Evolutionary conservation across 202 grass and related monocot genomes (phyloP), one percentile per base, ranked within the genome.

Genomic region (Hordeum pubiflorum): DNA sequence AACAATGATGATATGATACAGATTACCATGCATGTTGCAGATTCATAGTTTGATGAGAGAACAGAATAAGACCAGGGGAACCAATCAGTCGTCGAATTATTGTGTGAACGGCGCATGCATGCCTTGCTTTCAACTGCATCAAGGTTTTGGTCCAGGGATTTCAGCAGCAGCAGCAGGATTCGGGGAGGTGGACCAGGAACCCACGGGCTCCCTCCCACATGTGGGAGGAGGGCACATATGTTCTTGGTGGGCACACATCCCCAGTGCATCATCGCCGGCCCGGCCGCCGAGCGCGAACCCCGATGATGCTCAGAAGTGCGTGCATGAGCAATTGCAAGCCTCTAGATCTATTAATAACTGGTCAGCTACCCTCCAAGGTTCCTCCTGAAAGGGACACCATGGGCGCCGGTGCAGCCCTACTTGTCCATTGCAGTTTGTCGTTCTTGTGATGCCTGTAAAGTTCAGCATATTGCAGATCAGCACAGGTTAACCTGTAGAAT

Each of bases 341-440:
- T 93, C 78, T 88, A 93, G 90, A 97, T 91, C 86, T 77, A 80
- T 72, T 72, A 48, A 58, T 59, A 81, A 75, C 67, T 73, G 80
- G 70, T 83, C 86, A 86, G 58, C 79, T 52, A 48, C 70, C 63
- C 83, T 29, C 82, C 67, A 26, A 80, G 75, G 77, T 73, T 90
- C 54, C 63, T 76, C 82, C 56, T 80, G 80, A 84, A 80, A 90
- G 81, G 85, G 89, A 74, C 73, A 73, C 57, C 33, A 65, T 84
- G 77, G 81, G 66, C 18, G 58, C 34, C 1, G 9, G 64, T 39
- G 64, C 37, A 87, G 74, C 70, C 86, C 85, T 81, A 75, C 85
- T 38, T 69, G 60, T 69, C 68, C 78, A 85, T 82, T 62, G 74
- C 61, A 14, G 6, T 18, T 40, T 72, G 77, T 86, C 74, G 17